phyloP scores from a whole-genome alignment of 768 basidiomycete genomes.

The Mycena crocata region DNA sequence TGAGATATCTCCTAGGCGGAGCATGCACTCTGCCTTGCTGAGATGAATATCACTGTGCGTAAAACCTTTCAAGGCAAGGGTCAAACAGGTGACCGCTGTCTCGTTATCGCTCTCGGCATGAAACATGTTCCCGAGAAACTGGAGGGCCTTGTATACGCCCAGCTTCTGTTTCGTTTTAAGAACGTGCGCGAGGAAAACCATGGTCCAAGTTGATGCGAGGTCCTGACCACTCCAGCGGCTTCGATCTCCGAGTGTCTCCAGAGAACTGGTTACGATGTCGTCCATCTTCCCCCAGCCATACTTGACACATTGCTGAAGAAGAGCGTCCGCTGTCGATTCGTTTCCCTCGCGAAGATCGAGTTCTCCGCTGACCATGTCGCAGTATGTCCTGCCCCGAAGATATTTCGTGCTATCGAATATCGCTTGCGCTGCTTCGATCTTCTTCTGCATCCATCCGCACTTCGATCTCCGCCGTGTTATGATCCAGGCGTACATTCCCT shows the following conservation, averaged over 20 bases:
- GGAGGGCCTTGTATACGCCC: not conserved
- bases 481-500: not conserved
- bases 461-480: not conserved
- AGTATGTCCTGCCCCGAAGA: not conserved
- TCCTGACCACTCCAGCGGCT: no score
- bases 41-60: not conserved
- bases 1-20: not conserved
- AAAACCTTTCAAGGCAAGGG: not conserved
- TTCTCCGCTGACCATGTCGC: not conserved
- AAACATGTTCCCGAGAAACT: not conserved
- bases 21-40: not conserved
- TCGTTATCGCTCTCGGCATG: not conserved
- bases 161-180: not conserved
- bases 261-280: no score
- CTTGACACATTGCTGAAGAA: not conserved
- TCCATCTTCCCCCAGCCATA: no score
- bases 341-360: not conserved
- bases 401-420: not conserved
- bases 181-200: no score
- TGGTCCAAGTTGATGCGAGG: no score
- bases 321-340: not conserved
- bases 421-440: not conserved
- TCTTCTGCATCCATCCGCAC: not conserved
- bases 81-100: not conserved
- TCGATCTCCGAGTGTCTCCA: no score